Percentiles rank a stretch among this genome's conserved stretches.
Conservation (phyloP, 176 grass and related monocot genomes). For the Musa itinerans region DNA sequence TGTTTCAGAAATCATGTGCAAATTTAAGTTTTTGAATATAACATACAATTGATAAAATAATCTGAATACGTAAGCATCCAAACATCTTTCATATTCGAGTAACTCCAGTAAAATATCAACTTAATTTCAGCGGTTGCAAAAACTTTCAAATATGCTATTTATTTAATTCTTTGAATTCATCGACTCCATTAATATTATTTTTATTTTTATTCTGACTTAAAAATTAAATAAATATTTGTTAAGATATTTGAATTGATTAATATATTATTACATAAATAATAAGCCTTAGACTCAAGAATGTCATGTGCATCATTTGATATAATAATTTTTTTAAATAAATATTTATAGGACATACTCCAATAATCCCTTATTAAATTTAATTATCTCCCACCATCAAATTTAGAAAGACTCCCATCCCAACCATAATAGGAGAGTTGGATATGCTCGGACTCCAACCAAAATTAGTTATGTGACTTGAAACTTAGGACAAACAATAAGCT, state of each 20-base stretch:
- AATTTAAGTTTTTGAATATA: not conserved
- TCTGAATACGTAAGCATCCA: not conserved
- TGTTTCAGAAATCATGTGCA: too few relatives aligned
- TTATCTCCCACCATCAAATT: not conserved
- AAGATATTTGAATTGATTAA: too few relatives aligned
- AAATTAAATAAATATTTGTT: too few relatives aligned
- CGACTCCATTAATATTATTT: too few relatives aligned
- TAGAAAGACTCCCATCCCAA: not conserved
- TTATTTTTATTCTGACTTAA: too few relatives aligned
- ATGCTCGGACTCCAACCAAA: too few relatives aligned
- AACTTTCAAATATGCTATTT: too few relatives aligned
- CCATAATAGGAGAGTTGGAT: not conserved
- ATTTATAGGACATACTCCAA: not conserved
- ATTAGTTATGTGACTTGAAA: too few relatives aligned
- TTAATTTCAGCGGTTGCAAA: too few relatives aligned
- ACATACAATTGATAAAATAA: not conserved
- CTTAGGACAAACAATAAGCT: not conserved
- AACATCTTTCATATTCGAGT: not conserved
- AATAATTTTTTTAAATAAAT: not conserved
- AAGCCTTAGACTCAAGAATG: not conserved
- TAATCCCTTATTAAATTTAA: not conserved
- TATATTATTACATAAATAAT: not conserved
- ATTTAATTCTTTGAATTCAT: too few relatives aligned
- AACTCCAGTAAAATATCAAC: too few relatives aligned
- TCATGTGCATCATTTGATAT: too few relatives aligned